Evolutionary conservation across 768 basidiomycete species (phyloP).

Genomic region (Tubosaeta sp.): DNA sequence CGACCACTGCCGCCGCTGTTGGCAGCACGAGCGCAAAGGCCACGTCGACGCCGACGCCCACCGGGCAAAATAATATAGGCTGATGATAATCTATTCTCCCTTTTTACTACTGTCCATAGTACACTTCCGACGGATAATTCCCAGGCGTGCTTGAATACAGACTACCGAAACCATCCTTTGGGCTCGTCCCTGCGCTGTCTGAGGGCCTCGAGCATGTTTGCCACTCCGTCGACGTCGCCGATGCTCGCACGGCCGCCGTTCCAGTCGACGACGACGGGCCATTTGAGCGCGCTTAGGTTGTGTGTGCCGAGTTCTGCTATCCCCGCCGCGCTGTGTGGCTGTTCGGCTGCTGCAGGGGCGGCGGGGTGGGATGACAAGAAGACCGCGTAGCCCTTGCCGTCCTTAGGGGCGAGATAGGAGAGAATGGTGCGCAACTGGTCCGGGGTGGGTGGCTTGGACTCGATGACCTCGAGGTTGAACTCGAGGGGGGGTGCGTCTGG

Average conservation of each 20-base stretch:
- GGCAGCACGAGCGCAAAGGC: background rate
- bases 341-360: conserved; percentile 39
- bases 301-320: conserved; percentile 48
- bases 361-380: conserved; percentile 66
- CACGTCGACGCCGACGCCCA: background rate
- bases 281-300: conserved; percentile 62
- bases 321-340: conserved; percentile 39
- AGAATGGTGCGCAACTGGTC: conserved; percentile 69
- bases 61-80: background rate
- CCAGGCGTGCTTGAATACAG: background rate
- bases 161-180: conserved; percentile 52
- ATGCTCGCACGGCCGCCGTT: conserved; percentile 56
- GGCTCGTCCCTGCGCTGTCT: conserved; percentile 62
- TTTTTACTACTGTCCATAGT: background rate
- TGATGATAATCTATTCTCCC: background rate
- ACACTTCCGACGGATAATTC: background rate
- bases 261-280: conserved; percentile 84
- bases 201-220: conserved; percentile 57
- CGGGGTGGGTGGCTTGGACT: conserved; percentile 55
- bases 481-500: conserved; percentile 48
- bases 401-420: conserved; percentile 42
- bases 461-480: conserved; percentile 71
- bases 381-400: conserved; percentile 29
- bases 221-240: conserved; percentile 69
- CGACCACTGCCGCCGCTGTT: background rate